Base-by-base conservation (phyloP, 1,284 basidiomycete species). In the Cutaneotrichosporon dermatis region DNA sequence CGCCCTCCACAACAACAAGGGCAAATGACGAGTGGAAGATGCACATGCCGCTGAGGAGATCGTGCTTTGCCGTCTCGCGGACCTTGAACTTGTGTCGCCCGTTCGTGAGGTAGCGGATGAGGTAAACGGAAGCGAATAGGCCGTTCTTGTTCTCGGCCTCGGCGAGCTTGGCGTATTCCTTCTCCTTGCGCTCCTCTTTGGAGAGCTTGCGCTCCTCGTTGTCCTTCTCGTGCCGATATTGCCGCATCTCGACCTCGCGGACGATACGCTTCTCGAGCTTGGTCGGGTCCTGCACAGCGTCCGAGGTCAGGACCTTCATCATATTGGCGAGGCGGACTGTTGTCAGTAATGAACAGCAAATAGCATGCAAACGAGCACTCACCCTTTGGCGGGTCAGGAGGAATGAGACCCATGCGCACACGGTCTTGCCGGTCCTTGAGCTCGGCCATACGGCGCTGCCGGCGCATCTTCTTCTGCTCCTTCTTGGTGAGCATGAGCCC, bases 391-490 rank as follows among this genome's bases (percentile, higher is more conserved):
- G 94, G 82, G 75, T 98, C 94, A 37, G 94, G 93, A 7, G 96
- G 93, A 51, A 93, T 82, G 25, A 99, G 83, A 53, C 95, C 95
- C 93, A 98, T 98, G 67, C 91, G 86, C 70, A 96, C 89, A 35
- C 93, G 83, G 75, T 99, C 96, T 61, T 92, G 86, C 77, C 95
- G 94, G 77, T 99, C 95, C 78, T 96, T 89, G 61, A 95, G 78
- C 70, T 94, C 92, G 10, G 89, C 90, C 67, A 90, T 87, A 41
- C 95, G 84, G 51, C 90, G 83, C 73, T 94, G 86, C 73, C 91
- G 88, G 62, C 95, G 81, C 86, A 97, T 88, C 83, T 99, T 99
- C 85, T 95, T 96, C 83, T 90, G 88, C 76, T 99, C 95, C 84
- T 89, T 92, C 79, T 88, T 89, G 5, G 93, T 97, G 66, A 96